Evolutionary conservation across 495 filamentous ascomycete genomes (phyloP).

Genomic region (Tuber umbilicatum): DNA sequence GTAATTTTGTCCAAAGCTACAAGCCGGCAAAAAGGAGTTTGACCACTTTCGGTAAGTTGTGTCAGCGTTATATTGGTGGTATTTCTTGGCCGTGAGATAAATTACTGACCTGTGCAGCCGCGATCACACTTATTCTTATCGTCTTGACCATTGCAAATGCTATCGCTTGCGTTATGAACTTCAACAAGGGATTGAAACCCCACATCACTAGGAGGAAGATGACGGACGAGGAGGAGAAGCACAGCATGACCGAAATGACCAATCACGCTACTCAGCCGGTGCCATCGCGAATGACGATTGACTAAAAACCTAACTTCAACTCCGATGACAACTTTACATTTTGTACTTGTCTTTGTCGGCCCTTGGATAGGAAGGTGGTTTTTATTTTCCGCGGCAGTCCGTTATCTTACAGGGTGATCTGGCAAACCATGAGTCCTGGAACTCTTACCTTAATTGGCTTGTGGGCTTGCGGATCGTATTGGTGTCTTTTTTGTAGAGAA

Average conservation of each 20-base stretch:
- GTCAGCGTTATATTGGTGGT: neutral
- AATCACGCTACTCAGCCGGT: constrained; percentile 56
- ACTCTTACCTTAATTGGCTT: neutral
- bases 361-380: constrained; percentile 19
- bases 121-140: constrained; percentile 84
- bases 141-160: constrained; percentile 84
- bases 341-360: constrained; percentile 13
- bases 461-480: neutral
- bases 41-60: constrained; percentile 62
- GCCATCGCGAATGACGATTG: constrained; percentile 79
- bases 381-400: constrained; percentile 21
- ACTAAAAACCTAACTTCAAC: constrained; percentile 48
- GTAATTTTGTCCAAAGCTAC: constrained; percentile 53
- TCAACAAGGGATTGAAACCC: constrained; percentile 80
- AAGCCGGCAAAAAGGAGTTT: constrained; percentile 66
- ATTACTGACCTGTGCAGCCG: constrained; percentile 47
- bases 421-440: neutral
- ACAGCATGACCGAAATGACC: constrained; percentile 63
- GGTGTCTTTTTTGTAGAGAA: constrained; percentile 20
- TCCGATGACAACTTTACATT: constrained; percentile 3
- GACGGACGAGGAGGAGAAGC: constrained; percentile 61
- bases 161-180: constrained; percentile 79
- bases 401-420: neutral
- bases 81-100: neutral
- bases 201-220: constrained; percentile 65